phyloP scores from a whole-genome alignment of 2,329 filamentous ascomycete species.

The Chaetomium olivaceum region DNA sequence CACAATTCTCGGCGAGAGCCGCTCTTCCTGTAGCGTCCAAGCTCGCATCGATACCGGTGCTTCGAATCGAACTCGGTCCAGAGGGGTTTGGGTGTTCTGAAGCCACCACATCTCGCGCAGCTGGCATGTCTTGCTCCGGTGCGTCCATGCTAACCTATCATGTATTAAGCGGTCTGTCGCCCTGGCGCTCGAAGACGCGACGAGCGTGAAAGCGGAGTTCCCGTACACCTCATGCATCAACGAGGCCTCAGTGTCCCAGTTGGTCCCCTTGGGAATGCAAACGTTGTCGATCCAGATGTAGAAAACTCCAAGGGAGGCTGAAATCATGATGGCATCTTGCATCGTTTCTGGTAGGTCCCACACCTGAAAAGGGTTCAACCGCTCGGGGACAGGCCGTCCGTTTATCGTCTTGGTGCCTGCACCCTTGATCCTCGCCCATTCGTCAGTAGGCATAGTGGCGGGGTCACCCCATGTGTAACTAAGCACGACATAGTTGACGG shows the following conservation, averaged over 20 bases:
- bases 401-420: conserved; percentile 31
- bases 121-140: conserved; percentile 29
- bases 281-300: conserved; percentile 36
- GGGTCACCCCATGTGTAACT: conserved; percentile 36
- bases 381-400: conserved; percentile 31
- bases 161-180: conserved; percentile 31
- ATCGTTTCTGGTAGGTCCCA: conserved; percentile 31
- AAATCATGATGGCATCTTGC: conserved; percentile 32
- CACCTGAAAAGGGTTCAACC: conserved; percentile 27
- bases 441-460: conserved; percentile 28
- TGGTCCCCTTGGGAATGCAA: conserved; percentile 34
- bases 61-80: conserved; percentile 30
- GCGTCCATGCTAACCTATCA: conserved; percentile 31
- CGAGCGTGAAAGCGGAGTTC: conserved; percentile 34
- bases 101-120: conserved; percentile 32
- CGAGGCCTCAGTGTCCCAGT: conserved; percentile 34
- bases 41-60: conserved; percentile 30
- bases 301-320: conserved; percentile 26
- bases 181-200: conserved; percentile 32
- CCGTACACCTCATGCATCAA: conserved; percentile 35
- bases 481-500: conserved; percentile 33
- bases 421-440: conserved; percentile 33
- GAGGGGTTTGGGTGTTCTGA: conserved; percentile 25
- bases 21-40: conserved; percentile 35
- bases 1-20: conserved; percentile 32